These are phyloP conservation scores for Bruguiera hainesii DNA, from an alignment of 441 rosid species.

Conservation along the genomic window DNA sequence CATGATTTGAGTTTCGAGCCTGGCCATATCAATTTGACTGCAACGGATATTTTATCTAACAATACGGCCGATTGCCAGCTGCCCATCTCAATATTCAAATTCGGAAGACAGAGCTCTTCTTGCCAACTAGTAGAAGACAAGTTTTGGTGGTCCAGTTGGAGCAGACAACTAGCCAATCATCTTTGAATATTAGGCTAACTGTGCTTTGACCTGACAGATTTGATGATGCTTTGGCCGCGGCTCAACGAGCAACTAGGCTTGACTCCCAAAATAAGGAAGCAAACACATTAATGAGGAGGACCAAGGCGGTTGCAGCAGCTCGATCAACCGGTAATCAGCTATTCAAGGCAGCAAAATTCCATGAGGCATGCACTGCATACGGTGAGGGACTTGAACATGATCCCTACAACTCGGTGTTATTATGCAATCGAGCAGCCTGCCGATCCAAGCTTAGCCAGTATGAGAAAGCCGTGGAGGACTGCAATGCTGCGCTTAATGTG, in stretches of 20 bases:
- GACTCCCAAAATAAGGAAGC: slow-evolving; percentile 73
- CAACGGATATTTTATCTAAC: no score
- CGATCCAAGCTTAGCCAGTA: slow-evolving; percentile 53
- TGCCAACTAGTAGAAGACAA: no score
- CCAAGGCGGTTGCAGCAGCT: slow-evolving; percentile 54
- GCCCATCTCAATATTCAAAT: no score
- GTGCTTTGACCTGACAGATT: slow-evolving; percentile 38
- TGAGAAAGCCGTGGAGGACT: slow-evolving; percentile 70
- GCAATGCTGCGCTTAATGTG: slow-evolving; percentile 57
- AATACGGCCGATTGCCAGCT: no score
- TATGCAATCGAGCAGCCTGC: slow-evolving; percentile 89
- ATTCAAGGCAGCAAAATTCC: slow-evolving; percentile 49
- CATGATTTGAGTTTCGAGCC: no score
- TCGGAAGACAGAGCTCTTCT: no score
- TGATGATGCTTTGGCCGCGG: slow-evolving; percentile 63
- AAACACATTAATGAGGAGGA: slow-evolving; percentile 36
- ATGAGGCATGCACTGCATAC: slow-evolving; percentile 59
- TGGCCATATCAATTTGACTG: no score
- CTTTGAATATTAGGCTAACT: no score
- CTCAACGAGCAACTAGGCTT: slow-evolving; percentile 60
- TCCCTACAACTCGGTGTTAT: slow-evolving; percentile 65
- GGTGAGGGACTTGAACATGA: slow-evolving; percentile 78
- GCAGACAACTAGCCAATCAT: no score
- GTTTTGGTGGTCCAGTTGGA: no score
- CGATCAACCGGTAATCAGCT: slow-evolving; percentile 65